Percentiles rank a stretch among this genome's conserved stretches.
phyloP scores from a whole-genome alignment of 75 land plant species.

The Sequoia sempervirens region DNA sequence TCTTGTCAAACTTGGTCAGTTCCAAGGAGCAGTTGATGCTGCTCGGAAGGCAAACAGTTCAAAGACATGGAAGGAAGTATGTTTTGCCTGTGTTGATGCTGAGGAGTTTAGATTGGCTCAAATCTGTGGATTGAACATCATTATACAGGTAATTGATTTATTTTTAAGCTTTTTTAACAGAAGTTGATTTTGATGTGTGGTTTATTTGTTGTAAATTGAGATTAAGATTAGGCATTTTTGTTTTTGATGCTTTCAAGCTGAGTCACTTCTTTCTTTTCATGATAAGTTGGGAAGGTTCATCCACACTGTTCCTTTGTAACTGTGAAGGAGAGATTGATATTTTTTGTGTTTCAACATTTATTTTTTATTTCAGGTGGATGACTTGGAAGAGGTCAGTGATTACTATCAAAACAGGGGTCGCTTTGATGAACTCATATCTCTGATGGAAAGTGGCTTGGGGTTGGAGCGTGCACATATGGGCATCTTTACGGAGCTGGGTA shows the following conservation, averaged over 20 bases:
- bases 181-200: background rate
- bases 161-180: background rate
- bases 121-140: constrained; percentile 96
- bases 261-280: background rate
- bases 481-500: constrained; percentile 95
- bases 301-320: background rate
- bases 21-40: constrained; percentile 99
- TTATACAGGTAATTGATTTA: constrained; percentile 64
- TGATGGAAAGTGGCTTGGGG: constrained; percentile 98
- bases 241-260: background rate
- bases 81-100: constrained; percentile 99
- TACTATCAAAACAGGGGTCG: constrained; percentile 96
- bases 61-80: constrained; percentile 98
- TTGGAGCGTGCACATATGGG: constrained; percentile 99
- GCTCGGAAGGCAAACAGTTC: constrained; percentile 93
- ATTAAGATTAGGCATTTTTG: background rate
- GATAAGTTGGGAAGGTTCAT: background rate
- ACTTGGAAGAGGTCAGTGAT: constrained; percentile 96
- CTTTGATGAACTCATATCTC: constrained; percentile 89
- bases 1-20: constrained; percentile 79
- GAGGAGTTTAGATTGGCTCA: constrained; percentile 99
- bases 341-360: background rate
- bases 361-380: constrained; percentile 73
- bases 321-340: constrained; percentile 4
- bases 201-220: background rate